Evolutionary conservation across 768 basidiomycete genomes (phyloP).

Genomic region (Gloeophyllum trabeum): DNA sequence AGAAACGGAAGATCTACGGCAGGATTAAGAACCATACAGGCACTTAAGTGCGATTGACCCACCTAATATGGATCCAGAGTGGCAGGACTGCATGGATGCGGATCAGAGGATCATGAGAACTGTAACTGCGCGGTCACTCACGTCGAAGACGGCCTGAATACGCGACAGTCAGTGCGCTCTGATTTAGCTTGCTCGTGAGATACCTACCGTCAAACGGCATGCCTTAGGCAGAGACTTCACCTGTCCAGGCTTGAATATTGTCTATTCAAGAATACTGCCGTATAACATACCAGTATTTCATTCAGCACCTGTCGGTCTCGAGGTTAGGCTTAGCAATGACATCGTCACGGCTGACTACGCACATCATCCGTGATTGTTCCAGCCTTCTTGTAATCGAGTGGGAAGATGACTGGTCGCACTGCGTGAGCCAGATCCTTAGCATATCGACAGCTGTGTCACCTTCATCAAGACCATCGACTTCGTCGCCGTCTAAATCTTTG

Average conservation of each 20-base stretch:
- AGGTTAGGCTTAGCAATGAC: conserved; percentile 3
- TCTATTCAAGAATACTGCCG: neutral
- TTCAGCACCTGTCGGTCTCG: conserved; percentile 47
- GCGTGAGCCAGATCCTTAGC: neutral
- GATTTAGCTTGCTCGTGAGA: neutral
- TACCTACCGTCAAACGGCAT: conserved; percentile 80
- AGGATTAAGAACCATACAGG: neutral
- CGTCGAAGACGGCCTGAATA: conserved; percentile 19
- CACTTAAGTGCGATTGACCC: conserved; percentile 14
- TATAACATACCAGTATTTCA: conserved; percentile 52
- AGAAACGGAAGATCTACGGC: neutral
- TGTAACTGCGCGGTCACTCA: conserved; percentile 8
- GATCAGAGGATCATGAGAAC: neutral
- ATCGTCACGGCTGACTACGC: conserved; percentile 14
- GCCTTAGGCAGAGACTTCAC: conserved; percentile 64
- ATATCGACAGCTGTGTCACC: conserved; percentile 21
- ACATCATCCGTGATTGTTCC: conserved; percentile 90
- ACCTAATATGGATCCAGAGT: conserved; percentile 86
- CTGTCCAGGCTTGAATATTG: conserved; percentile 5
- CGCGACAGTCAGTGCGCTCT: neutral
- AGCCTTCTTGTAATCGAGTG: conserved; percentile 51
- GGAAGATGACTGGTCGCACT: conserved; percentile 62
- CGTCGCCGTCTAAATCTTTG: conserved; percentile 73
- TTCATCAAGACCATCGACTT: conserved; percentile 79
- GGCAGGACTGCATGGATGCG: conserved; percentile 50